Conservation (phyloP, 1,284 basidiomycete species). For the Schizophyllum commune region DNA sequence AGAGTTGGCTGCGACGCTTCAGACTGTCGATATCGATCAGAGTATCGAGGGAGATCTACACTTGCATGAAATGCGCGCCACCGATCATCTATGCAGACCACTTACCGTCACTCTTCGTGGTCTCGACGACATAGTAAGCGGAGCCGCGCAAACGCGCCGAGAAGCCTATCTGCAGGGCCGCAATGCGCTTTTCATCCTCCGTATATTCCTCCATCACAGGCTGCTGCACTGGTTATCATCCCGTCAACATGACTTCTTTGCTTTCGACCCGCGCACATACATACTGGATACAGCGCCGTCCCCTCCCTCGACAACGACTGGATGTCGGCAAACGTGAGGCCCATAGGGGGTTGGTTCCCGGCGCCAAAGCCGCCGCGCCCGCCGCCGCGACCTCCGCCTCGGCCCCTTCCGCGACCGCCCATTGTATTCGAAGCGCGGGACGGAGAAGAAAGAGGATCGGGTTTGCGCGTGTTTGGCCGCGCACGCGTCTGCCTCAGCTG, state of each 20-base stretch:
- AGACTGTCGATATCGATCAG: slow-evolving; percentile 70
- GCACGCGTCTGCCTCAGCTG: slow-evolving; percentile 6
- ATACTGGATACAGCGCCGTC: slow-evolving; percentile 70
- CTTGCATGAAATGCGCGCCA: not conserved
- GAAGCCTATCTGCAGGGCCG: slow-evolving; percentile 61
- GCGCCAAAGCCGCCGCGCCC: slow-evolving; percentile 48
- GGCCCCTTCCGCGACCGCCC: slow-evolving; percentile 48
- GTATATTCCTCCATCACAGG: slow-evolving; percentile 60
- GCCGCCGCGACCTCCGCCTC: slow-evolving; percentile 39
- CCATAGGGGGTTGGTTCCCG: slow-evolving; percentile 58
- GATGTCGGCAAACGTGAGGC: slow-evolving; percentile 70
- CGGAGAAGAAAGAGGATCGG: not conserved
- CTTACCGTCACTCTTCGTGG: slow-evolving; percentile 56
- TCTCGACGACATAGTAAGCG: slow-evolving; percentile 67
- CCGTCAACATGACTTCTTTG: slow-evolving; percentile 4
- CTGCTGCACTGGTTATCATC: slow-evolving; percentile 43
- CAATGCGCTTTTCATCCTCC: slow-evolving; percentile 55
- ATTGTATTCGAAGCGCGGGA: slow-evolving; percentile 34
- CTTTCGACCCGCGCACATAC: slow-evolving; percentile 21
- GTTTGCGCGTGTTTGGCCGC: not conserved
- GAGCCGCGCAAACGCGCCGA: slow-evolving; percentile 55
- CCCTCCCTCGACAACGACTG: slow-evolving; percentile 67
- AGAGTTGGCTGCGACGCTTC: slow-evolving; percentile 50
- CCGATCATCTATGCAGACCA: not conserved
- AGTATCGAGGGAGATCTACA: slow-evolving; percentile 68